Evolutionary conservation across 371 early-diverging fungal species (phyloP), one percentile per base, ranked within the genome.

Genomic region (Choanephora cucurbitarum): DNA sequence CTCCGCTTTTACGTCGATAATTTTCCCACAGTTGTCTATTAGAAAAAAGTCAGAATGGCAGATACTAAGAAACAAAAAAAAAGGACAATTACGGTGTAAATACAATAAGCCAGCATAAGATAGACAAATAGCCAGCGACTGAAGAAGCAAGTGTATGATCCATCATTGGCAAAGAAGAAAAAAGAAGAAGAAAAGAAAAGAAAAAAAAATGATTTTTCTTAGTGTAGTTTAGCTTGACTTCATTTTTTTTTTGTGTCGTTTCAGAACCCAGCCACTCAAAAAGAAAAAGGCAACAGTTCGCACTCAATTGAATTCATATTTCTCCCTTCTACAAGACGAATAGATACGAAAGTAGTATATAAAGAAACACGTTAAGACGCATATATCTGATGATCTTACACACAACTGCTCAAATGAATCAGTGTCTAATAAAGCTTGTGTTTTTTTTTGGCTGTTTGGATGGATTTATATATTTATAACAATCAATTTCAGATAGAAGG

Each of bases 21-120:
- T 89, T 91, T 61, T 75, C 77, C 64, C 72, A 82, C 28, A 87
- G 60, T 70, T 87, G 87, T 70, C 73, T 73, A 54, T n/a, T 44
- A 52, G 28, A 32, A 40, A 17, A 1, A 37, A 28, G 37, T n/a
- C 9, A 44, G 39, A 5, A 18, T 17, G 15, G 28, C 23, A 5
- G 14, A 15, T 31, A 32, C 0, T 14, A 37, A 13, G 17, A 34
- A 28, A 17, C 14, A 48, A 41, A 41, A 34, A 15, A 33, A n/a
- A 9, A 14, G 10, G 23, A 37, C 24, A 41, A 69, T 75, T 80
- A 85, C 85, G 85, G 85, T 42, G 82, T 77, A 61, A 81, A 82
- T 32, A 85, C 85, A 15, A 81, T 69, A 51, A 85, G 65, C 85
- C 85, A 85, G 51, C 83, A 85, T 49, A 67, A 39, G 32, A 83